A percentile compares a stretch with the other conserved stretches of the same genome.
These are phyloP conservation scores for Trichoderma koningiopsis DNA, from an alignment of 2,329 filamentous ascomycete species.

Conservation along the genomic window DNA sequence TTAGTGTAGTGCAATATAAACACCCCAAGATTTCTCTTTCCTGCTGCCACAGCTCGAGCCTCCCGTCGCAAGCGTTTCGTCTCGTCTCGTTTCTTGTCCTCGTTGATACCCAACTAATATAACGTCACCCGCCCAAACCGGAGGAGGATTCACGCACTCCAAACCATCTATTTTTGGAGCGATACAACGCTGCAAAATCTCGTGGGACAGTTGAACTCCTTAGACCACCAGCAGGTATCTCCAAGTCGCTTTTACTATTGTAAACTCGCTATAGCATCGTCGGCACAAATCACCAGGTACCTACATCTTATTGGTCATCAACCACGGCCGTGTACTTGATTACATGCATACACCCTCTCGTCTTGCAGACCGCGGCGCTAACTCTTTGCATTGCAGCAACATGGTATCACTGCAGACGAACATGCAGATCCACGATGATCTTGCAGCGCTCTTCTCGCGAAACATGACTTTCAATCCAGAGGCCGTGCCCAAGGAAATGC, in stretches of 20 bases:
- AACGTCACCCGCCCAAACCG: background rate
- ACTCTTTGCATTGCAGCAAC: slow-evolving; percentile 26
- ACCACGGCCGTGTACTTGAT: background rate
- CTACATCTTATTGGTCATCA: background rate
- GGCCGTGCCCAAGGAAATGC: slow-evolving; percentile 32
- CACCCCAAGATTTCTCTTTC: slow-evolving; percentile 13
- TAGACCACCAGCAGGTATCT: slow-evolving; percentile 9
- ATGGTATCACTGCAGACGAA: slow-evolving; percentile 45
- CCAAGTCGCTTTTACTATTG: slow-evolving; percentile 2
- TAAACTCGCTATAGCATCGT: background rate
- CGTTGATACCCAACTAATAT: slow-evolving; percentile 24
- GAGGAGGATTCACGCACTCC: slow-evolving; percentile 13
- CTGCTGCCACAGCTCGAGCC: slow-evolving; percentile 11
- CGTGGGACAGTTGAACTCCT: background rate
- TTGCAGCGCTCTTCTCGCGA: slow-evolving; percentile 75
- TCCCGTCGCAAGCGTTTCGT: background rate
- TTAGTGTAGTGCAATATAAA: slow-evolving; percentile 27
- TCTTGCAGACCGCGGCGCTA: background rate
- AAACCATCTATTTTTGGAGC: background rate
- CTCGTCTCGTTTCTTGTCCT: background rate
- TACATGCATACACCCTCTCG: slow-evolving; percentile 2
- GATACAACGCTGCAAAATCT: slow-evolving; percentile 13
- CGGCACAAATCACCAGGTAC: background rate
- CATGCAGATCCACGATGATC: slow-evolving; percentile 76
- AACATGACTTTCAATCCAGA: slow-evolving; percentile 67